A percentile compares a stretch with the other conserved stretches of the same genome.
Conservation (phyloP, 495 filamentous ascomycete species). For the Neurospora sp. region DNA sequence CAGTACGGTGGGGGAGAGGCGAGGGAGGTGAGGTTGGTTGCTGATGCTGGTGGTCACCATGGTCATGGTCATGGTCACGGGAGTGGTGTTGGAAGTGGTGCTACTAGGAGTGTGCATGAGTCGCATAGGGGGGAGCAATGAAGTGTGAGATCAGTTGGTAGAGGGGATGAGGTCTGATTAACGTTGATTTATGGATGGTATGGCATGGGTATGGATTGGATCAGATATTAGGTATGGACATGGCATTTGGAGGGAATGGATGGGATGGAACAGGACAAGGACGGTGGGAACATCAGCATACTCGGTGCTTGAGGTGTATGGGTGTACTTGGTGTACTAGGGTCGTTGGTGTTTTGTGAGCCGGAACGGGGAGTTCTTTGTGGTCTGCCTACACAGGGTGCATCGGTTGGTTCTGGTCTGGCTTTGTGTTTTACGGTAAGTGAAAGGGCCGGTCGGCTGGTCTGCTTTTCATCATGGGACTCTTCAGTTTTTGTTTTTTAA, state of each 20-base stretch:
- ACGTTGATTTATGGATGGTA: background rate
- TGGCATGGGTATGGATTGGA: background rate
- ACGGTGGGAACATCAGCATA: background rate
- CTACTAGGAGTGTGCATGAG: background rate
- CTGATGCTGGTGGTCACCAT: background rate
- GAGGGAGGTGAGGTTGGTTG: conserved; percentile 4
- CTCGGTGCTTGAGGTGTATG: background rate
- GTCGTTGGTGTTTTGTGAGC: background rate
- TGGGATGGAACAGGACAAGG: too few relatives aligned
- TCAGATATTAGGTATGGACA: background rate
- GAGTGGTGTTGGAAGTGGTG: background rate
- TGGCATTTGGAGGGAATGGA: background rate
- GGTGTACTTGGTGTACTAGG: background rate
- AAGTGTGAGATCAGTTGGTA: too few relatives aligned
- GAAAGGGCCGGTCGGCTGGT: background rate
- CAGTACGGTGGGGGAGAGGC: background rate
- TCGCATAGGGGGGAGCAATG: background rate
- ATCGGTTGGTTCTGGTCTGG: background rate
- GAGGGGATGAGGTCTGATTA: background rate
- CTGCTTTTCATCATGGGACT: background rate
- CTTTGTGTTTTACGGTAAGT: background rate
- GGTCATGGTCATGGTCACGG: background rate
- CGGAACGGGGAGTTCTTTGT: background rate
- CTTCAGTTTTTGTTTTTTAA: background rate
- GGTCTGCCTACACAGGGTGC: background rate